These are phyloP conservation scores for Solanum sejunctum DNA, from an alignment of 257 asterid species.

Conservation along the genomic window DNA sequence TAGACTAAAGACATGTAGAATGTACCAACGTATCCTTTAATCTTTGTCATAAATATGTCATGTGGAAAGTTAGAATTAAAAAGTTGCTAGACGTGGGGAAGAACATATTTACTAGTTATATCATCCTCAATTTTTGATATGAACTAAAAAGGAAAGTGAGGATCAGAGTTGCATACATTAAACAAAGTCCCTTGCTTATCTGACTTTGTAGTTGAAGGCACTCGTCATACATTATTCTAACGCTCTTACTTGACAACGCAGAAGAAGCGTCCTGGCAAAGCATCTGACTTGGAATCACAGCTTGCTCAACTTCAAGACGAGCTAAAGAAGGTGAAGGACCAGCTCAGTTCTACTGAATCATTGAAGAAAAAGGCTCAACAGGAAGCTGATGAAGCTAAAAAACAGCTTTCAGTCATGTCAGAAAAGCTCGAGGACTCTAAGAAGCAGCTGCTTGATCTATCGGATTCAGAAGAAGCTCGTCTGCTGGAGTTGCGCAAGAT, in stretches of 20 bases:
- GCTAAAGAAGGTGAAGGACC: slow-evolving; percentile 57
- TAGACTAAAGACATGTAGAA: too few relatives aligned
- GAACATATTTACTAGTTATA: too few relatives aligned
- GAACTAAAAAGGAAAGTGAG: too few relatives aligned
- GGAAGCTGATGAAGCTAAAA: slow-evolving; percentile 64
- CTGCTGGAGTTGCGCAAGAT: slow-evolving; percentile 64
- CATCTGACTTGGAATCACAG: slow-evolving; percentile 58
- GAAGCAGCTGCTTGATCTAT: slow-evolving; percentile 52
- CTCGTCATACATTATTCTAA: background rate
- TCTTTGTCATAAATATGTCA: too few relatives aligned
- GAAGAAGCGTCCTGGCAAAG: slow-evolving; percentile 46
- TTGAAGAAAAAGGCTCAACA: slow-evolving; percentile 49
- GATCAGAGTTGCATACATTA: too few relatives aligned
- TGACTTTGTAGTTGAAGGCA: background rate
- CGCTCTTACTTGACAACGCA: slow-evolving; percentile 5
- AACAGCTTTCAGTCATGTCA: slow-evolving; percentile 44
- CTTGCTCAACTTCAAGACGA: slow-evolving; percentile 65
- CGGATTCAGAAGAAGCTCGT: slow-evolving; percentile 69
- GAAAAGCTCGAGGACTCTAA: slow-evolving; percentile 53
- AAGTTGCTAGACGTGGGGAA: too few relatives aligned
- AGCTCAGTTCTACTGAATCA: slow-evolving; percentile 59
- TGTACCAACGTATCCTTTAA: too few relatives aligned
- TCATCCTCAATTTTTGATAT: too few relatives aligned
- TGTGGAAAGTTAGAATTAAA: too few relatives aligned
- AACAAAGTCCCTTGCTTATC: too few relatives aligned